phyloP scores from a whole-genome alignment of 371 early-diverging fungal species.

The Mucor mucedo region DNA sequence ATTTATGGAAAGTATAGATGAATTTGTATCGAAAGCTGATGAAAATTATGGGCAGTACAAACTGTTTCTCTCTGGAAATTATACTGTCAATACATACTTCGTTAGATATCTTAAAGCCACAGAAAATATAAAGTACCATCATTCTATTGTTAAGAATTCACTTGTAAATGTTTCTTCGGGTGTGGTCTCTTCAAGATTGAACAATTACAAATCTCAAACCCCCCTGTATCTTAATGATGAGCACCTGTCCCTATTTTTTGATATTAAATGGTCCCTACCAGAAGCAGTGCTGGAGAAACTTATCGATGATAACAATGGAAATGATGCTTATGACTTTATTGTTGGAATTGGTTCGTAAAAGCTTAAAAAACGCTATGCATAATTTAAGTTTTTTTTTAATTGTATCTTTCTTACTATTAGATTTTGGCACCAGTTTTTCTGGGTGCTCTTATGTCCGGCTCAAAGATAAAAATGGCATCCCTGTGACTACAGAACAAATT shows the following conservation, averaged over 20 bases:
- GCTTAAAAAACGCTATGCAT: not conserved
- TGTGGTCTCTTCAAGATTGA: too few species aligned
- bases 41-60: not conserved
- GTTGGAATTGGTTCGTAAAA: slow-evolving; percentile 40
- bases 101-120: not conserved
- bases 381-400: too few species aligned
- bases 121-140: not conserved
- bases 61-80: not conserved
- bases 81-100: not conserved
- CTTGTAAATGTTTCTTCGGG: too few species aligned
- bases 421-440: slow-evolving; percentile 61
- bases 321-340: not conserved
- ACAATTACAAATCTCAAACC: too few species aligned
- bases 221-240: too few species aligned
- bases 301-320: not conserved
- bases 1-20: not conserved
- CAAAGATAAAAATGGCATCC: not conserved
- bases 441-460: slow-evolving; percentile 38
- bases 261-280: too few species aligned
- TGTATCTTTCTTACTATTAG: slow-evolving; percentile 18
- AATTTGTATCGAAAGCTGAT: not conserved
- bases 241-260: too few species aligned
- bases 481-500: not conserved
- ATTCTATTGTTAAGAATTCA: not conserved
- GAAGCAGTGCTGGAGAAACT: not conserved